These are phyloP conservation scores for Trichoderma polysporum DNA, from an alignment of 2,329 filamentous ascomycete species.

Conservation along the genomic window DNA sequence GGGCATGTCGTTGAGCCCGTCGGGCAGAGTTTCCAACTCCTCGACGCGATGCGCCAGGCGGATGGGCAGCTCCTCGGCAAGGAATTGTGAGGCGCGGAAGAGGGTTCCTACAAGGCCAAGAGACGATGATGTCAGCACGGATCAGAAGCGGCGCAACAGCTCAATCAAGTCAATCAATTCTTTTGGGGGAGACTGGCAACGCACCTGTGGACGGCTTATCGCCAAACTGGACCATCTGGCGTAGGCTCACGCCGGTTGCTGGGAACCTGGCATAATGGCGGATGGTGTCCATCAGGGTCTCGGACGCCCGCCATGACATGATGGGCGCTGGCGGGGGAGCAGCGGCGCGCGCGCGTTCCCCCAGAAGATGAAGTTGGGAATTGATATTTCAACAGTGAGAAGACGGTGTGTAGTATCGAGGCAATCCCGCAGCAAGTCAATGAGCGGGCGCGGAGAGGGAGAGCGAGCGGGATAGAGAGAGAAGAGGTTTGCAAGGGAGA, in stretches of 20 bases:
- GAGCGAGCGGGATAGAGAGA: background rate
- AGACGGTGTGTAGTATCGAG: background rate
- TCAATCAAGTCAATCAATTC: constrained; percentile 68
- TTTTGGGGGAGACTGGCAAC: constrained; percentile 40
- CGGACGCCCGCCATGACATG: constrained; percentile 94
- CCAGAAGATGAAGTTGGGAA: background rate
- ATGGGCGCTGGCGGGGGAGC: constrained; percentile 27
- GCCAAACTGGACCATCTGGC: constrained; percentile 99
- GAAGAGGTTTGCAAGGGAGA: background rate
- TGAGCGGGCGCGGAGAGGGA: background rate
- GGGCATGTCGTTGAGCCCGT: constrained; percentile 96
- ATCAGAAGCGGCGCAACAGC: background rate
- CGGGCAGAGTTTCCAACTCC: constrained; percentile 86
- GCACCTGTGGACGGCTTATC: constrained; percentile 86
- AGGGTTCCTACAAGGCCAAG: constrained; percentile 66
- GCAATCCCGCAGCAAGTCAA: background rate
- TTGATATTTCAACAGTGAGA: background rate
- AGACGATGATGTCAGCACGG: constrained; percentile 61
- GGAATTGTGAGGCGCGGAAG: constrained; percentile 96
- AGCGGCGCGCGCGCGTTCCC: constrained; percentile 1
- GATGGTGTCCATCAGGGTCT: constrained; percentile 94
- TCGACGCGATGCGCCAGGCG: constrained; percentile 94
- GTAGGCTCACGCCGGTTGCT: constrained; percentile 90
- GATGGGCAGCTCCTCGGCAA: constrained; percentile 96
- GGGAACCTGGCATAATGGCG: constrained; percentile 96